A percentile compares a stretch with the other conserved stretches of the same genome.
phyloP scores from a whole-genome alignment of 305 asterid species.

The Fraxinus angustifolia region DNA sequence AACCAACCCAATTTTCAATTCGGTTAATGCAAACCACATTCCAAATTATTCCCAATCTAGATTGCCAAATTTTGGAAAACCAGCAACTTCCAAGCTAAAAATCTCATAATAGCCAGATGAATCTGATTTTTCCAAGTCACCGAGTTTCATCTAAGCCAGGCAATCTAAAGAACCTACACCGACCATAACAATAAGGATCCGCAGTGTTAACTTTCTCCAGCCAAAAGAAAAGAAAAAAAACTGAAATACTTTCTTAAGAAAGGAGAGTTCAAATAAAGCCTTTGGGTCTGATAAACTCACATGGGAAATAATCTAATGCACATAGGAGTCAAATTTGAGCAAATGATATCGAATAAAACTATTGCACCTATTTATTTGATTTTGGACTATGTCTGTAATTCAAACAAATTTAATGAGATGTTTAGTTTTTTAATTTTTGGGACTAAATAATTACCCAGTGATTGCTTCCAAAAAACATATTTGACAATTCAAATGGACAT shows the following conservation, averaged over 20 bases:
- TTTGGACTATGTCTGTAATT: background rate
- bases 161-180: background rate
- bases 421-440: background rate
- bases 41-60: background rate
- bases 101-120: background rate
- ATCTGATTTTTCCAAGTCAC: background rate
- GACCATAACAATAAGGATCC: background rate
- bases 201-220: background rate
- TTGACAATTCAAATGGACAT: background rate
- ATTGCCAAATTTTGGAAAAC: background rate
- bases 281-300: background rate
- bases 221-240: background rate
- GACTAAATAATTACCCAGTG: background rate
- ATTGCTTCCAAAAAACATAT: background rate
- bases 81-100: background rate
- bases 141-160: background rate
- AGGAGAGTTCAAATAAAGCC: background rate
- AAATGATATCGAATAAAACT: background rate
- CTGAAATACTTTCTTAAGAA: background rate
- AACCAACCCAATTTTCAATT: background rate
- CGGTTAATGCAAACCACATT: background rate
- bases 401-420: background rate
- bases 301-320: background rate
- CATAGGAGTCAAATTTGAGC: background rate
- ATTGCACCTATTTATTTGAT: background rate